Evolutionary conservation across 345 rosid genomes (phyloP).

Genomic region (Eucalyptus regnans): DNA sequence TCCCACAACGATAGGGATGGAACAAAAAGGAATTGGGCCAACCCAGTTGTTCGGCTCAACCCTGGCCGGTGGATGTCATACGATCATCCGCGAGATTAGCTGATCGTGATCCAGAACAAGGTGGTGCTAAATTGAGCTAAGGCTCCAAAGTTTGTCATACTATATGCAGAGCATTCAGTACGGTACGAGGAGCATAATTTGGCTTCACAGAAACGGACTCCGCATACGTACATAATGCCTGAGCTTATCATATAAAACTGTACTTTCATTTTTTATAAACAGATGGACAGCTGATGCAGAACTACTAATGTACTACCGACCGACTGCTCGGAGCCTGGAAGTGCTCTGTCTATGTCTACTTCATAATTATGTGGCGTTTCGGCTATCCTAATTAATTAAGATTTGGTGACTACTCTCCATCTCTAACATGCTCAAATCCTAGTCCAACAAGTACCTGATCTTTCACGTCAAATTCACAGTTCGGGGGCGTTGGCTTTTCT

Average conservation of each 20-base stretch:
- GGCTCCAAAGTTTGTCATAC: background rate
- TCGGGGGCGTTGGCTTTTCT: slow-evolving; percentile 5
- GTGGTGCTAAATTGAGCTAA: background rate
- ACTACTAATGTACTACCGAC: background rate
- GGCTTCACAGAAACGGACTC: background rate
- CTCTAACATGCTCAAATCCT: slow-evolving; percentile 6
- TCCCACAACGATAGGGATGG: slow-evolving; percentile 13
- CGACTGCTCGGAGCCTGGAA: background rate
- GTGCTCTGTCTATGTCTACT: background rate
- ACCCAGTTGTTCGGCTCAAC: background rate
- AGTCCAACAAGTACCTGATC: background rate
- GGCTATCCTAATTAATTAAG: slow-evolving; percentile 10
- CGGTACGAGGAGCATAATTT: background rate
- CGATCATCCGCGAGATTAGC: background rate
- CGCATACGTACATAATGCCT: background rate
- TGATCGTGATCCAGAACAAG: background rate
- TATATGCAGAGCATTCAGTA: background rate
- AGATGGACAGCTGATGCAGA: background rate
- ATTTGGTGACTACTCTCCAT: background rate
- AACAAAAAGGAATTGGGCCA: background rate
- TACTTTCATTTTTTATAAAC: background rate
- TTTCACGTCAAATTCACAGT: background rate
- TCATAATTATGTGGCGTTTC: background rate
- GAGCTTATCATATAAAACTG: background rate
- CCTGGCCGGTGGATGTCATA: background rate